Evolutionary conservation across 257 asterid species (phyloP).

Genomic region (Lavandula angustifolia): DNA sequence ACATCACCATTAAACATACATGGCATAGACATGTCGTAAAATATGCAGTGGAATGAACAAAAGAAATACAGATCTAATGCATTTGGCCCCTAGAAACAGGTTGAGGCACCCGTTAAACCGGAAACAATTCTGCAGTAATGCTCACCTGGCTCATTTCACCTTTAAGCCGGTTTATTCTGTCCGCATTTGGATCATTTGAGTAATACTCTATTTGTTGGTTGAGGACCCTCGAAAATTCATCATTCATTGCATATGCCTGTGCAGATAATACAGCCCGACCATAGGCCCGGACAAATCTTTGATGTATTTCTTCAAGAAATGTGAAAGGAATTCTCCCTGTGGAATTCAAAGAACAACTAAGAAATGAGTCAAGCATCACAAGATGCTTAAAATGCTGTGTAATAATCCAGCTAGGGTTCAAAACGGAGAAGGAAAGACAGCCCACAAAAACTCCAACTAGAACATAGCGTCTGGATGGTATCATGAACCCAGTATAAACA

Average conservation of each 20-base stretch:
- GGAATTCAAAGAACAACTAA: constrained; percentile 23
- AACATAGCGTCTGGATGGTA: neutral
- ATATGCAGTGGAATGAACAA: neutral
- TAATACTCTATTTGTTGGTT: constrained; percentile 94
- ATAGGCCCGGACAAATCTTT: constrained; percentile 89
- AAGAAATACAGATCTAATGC: constrained; percentile 13
- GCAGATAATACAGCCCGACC: constrained; percentile 96
- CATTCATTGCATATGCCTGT: constrained; percentile 98
- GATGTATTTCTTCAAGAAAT: constrained; percentile 96
- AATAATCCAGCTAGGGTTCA: neutral
- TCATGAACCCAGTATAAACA: constrained; percentile 14
- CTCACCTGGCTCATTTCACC: constrained; percentile 99
- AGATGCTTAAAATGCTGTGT: neutral
- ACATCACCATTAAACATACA: neutral
- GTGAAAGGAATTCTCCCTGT: constrained; percentile 97
- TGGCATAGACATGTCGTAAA: constrained; percentile 12
- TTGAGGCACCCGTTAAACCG: constrained; percentile 6
- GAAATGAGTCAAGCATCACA: constrained; percentile 22
- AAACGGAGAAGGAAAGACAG: constrained; percentile 2
- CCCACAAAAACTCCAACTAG: constrained; percentile 18
- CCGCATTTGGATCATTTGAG: constrained; percentile 97
- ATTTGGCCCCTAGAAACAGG: constrained; percentile 21
- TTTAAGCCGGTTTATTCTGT: constrained; percentile 82
- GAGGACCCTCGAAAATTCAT: constrained; percentile 92
- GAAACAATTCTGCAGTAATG: constrained; percentile 15